Base-by-base conservation (phyloP, 345 rosid species). In the Dimocarpus longan region DNA sequence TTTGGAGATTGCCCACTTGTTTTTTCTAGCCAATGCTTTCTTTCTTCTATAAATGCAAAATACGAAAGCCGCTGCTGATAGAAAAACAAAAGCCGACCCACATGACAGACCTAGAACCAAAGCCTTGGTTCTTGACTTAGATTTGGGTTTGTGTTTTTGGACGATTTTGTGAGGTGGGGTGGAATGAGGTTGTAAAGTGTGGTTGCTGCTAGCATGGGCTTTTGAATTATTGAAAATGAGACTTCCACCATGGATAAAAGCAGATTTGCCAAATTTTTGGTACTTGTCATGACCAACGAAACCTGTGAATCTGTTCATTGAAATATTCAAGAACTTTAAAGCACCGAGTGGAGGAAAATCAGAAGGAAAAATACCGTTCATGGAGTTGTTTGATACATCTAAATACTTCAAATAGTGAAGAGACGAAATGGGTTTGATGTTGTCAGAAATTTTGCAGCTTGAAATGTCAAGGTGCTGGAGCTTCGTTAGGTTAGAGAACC, bases 1-100 rank as follows among this genome's bases (percentile, higher is more conserved):
- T 42, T 85, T 89, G 43, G 99, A 96, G 73, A 96, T 93, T 65
- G 95, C 97, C 97, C 99, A 96, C 84, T 85, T 89, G 82, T 86
- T 89, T 81, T 91, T 88, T 54, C 78, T 80, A 5, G 84, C 83
- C 2, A 48, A 57, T 39, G 44, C 18, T 19, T 42, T 75, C 77
- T 80, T 88, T 74, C 91, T 87, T 76, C 88, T 86, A 2, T 70
- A 78, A 12, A 80, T 28, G 78, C 85, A 76, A n/a, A 83, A 68
- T 59, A 77, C 10, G 37, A 81, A 73, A 19, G 77, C 40, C 28
- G 68, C 79, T 15, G 81, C n/a, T 19, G 88, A 66, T 7, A 85
- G 62, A 3, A 88, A 1, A 24, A 89, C 66, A 74, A 90, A 76
- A 22, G 84, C 89, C 1, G 91, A 79, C 0, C 89, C 46, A 62